Evolutionary conservation across 2,329 filamentous ascomycete genomes (phyloP), one percentile per base, ranked within the genome.

Genomic region (Trichophyton verrucosum): DNA sequence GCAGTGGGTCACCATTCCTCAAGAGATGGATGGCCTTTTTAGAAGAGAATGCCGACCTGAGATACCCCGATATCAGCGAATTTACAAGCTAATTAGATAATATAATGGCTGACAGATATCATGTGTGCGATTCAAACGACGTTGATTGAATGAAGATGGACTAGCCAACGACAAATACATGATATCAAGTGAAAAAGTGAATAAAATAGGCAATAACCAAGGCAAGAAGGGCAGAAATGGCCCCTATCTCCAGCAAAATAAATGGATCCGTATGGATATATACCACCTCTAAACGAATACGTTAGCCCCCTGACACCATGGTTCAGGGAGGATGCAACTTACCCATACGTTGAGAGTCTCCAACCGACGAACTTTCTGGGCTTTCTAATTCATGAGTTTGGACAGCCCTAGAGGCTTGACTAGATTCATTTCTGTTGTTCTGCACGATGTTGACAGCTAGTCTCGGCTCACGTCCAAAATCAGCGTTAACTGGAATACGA

Each of bases 1-100:
- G 66, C 68, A 95, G 89, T 74, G 91, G 91, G 24, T 91, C 88
- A 73, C 80, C 80, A 62, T 97, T 96, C 71, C 80, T 97, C 64
- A 91, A 89, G 74, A 81, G 81, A 64, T 97, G 92, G 94, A 96
- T 96, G 89, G 82, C 81, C 8, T 92, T 87, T 72, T 78, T 97
- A 33, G 92, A 97, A 73, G 89, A 96, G 65, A 79, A 95, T 68
- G 88, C 91, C 6, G 92, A 97, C 75, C 76, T 97, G 66, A 81
- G 94, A 70, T 97, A 96, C 74, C 90, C 92, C 2, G 88, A 94
- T 70, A 69, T 72, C 9, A 69, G 70, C 36, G 72, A 75, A 57
- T 63, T 75, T 17, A 66, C 74, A 53, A 60, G 63, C 38, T 55
- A 36, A 36, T 36, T 55, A 15, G 22, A 51, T 30, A 36, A 36